Base-by-base conservation (phyloP, 129 eudicot genomes). In the Saposhnikovia divaricata region DNA sequence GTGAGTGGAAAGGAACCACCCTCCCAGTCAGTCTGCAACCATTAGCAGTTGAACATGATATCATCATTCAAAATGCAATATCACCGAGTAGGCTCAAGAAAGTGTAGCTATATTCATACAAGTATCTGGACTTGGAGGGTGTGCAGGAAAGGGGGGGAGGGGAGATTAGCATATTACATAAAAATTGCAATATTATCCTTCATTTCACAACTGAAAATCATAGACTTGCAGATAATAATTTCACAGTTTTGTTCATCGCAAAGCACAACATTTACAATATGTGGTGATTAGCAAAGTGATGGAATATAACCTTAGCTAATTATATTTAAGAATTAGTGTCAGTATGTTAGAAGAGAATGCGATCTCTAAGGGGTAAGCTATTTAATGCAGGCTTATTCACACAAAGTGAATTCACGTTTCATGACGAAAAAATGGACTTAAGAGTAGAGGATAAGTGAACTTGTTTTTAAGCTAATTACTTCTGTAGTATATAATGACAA, bases 21-120 rank as follows among this genome's bases (percentile, higher is more conserved):
- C 27, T 94, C 98, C 98, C 98, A 95, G 51, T 95, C 97, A 77
- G 97, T 94, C 98, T 94, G 93, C 86, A 80, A 71, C 42, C 25
- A 46, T 46, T 75, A 75, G 42, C 46, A 46, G 57, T n/a, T 75
- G 7, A 39, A 71, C 8, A 45, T n/a, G 9, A 6, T 37, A 75
- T 27, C 16, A 5, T 1, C 9, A 45, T 23, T 18, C 16, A 25
- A 5, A 75, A 18, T 37, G 19, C 16, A 46, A 46, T 75, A 46
- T 16, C 28, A 75, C 42, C 6, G 6, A 15, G 13, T 14, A 12
- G 8, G 47, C 18, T 25, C 59, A 46, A 46, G 5, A 45, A 75
- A 45, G 42, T 46, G 12, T 5, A 9, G 21, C 14, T 51, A 45
- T 31, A 13, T 75, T 75, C 25, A 75, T 15, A 75, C 4, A 71